A percentile compares a stretch with the other conserved stretches of the same genome.
These are phyloP conservation scores for Wickerhamiella domercqiae DNA, from an alignment of 805 yeast species.

Conservation along the genomic window DNA sequence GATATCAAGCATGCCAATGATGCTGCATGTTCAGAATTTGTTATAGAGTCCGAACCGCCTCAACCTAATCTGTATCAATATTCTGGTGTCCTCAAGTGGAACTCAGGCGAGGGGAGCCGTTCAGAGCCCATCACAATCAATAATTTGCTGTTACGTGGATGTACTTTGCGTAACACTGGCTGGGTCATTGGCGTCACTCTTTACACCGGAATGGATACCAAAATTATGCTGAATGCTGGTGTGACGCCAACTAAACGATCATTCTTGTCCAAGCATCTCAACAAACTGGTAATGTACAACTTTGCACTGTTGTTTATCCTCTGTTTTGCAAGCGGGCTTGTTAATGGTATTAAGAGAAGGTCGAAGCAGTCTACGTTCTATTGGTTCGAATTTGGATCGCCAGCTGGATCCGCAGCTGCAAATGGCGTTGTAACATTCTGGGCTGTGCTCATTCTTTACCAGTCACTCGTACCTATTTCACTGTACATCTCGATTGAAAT, in stretches of 20 bases:
- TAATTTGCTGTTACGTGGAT: slow-evolving; percentile 58
- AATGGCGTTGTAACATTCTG: slow-evolving; percentile 59
- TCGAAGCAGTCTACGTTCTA: slow-evolving; percentile 30
- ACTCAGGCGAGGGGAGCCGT: slow-evolving; percentile 4
- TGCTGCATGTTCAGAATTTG: slow-evolving; percentile 30
- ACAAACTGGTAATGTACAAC: slow-evolving; percentile 50
- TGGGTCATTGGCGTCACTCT: slow-evolving; percentile 63
- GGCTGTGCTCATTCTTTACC: slow-evolving; percentile 61
- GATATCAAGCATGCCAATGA: slow-evolving; percentile 31
- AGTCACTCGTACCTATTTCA: slow-evolving; percentile 67
- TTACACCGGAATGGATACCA: slow-evolving; percentile 63
- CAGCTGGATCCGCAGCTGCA: slow-evolving; percentile 43
- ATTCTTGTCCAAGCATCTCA: slow-evolving; percentile 51
- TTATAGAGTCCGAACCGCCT: slow-evolving; percentile 60
- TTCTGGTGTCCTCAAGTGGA: slow-evolving; percentile 23
- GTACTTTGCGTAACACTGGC: slow-evolving; percentile 55
- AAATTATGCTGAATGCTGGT: slow-evolving; percentile 70
- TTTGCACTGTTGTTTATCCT: slow-evolving; percentile 46
- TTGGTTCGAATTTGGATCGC: slow-evolving; percentile 47
- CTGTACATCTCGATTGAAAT: slow-evolving; percentile 67
- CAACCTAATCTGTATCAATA: slow-evolving; percentile 48
- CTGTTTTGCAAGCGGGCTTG: slow-evolving; percentile 55
- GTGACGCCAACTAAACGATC: slow-evolving; percentile 63
- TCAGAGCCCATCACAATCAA: slow-evolving; percentile 47
- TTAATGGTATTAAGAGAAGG: slow-evolving; percentile 51